Evolutionary conservation across 352 stramenopile genomes (phyloP).

Genomic region (Pythium oligandrum): DNA sequence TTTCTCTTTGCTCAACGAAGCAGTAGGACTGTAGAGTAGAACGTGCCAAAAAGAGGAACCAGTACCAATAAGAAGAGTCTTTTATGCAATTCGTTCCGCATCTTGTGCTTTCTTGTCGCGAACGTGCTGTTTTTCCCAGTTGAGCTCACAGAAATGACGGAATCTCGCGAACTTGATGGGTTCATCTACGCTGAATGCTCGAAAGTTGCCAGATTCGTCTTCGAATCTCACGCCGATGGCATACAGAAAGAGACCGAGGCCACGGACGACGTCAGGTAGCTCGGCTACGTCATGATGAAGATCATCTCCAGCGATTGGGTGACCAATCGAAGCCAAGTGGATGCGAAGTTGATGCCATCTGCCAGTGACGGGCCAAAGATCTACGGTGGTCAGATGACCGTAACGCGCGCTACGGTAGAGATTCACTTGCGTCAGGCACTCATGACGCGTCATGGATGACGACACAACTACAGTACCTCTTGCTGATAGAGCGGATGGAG

Average conservation of each 20-base stretch:
- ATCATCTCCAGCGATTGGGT: constrained; percentile 64
- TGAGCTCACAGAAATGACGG: constrained; percentile 51
- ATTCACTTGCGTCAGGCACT: not conserved
- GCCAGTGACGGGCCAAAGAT: constrained; percentile 64
- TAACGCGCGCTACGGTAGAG: constrained; percentile 31
- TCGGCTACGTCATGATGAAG: constrained; percentile 37
- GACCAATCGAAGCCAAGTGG: constrained; percentile 46
- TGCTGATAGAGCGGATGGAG: constrained; percentile 5
- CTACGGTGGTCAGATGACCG: constrained; percentile 53
- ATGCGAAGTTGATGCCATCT: constrained; percentile 68
- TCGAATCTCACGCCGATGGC: constrained; percentile 37
- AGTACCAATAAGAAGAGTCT: no score
- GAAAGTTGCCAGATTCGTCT: constrained; percentile 22
- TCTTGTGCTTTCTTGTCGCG: no score
- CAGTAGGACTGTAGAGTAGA: constrained; percentile 22
- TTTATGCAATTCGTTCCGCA: no score
- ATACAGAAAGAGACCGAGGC: constrained; percentile 47
- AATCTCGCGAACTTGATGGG: constrained; percentile 59
- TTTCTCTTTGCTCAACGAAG: not conserved
- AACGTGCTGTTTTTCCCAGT: constrained; percentile 17
- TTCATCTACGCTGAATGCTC: constrained; percentile 36
- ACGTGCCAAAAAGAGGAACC: not conserved
- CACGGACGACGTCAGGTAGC: constrained; percentile 33
- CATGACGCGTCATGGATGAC: not conserved
- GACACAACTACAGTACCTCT: constrained; percentile 4